Base-by-base conservation (phyloP, 768 basidiomycete species). In the Leccinum obscurum region DNA sequence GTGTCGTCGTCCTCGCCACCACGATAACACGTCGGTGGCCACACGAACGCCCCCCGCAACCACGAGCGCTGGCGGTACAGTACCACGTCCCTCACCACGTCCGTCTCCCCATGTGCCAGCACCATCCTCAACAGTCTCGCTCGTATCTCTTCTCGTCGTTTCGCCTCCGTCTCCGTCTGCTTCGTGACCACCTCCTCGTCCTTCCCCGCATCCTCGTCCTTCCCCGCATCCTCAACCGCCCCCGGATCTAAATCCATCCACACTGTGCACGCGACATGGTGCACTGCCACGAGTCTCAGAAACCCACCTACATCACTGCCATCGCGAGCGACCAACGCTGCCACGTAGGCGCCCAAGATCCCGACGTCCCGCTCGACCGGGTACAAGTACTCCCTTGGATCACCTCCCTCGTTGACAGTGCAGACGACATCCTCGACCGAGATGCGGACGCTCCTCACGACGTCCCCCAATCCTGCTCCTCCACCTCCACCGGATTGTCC, bases 191-290 rank as follows among this genome's bases (percentile, higher is more conserved):
- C 56, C 13, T 55, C 62, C n/a, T 56, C 59, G 6, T 54, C 65
- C 2, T 41, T 49, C 11, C 28, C 50, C 14, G 50, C 28, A 17
- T 55, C 62, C 24, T 56, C 60, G 6, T 54, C 65, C 2, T 41
- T 49, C 11, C 28, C 50, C 15, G 50, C 28, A n/a, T 52, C 14
- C 30, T 5, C 57, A 2, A 44, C 55, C 4, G 41, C 67, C 2
- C 63, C 67, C n/a, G 64, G 65, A 44, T 66, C 69, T 34, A 89
- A 66, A 68, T 91, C 90, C 3, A 77, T 79, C 92, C 92, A 93
- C 28, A 93, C 83, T 65, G 79, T 85, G 53, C 80, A 81, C 11
- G 93, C 85, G 24, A 95, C 72, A 67, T 95, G 93, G 67, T 95
- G 92, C 14, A 93, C 66, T 2, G 90, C 90, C 8, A 95, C 75